Conservation (phyloP, 768 basidiomycete species). For the Naganishia kalamii region DNA sequence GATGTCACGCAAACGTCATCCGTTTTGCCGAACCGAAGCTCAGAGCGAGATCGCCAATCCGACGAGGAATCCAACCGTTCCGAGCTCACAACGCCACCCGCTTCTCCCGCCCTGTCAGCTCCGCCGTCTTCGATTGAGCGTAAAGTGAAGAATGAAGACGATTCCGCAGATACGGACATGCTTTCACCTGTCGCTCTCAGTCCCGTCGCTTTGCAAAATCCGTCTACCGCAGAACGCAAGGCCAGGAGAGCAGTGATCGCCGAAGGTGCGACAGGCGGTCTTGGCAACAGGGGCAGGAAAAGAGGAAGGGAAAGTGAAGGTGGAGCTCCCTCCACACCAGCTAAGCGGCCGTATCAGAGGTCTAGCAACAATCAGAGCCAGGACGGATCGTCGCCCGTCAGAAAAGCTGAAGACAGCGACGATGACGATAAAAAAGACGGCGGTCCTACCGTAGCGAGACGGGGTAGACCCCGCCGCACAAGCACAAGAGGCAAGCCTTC, state of each 20-base stretch:
- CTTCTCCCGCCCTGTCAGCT: not conserved
- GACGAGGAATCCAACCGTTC: constrained; percentile 7
- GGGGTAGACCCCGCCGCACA: constrained; percentile 24
- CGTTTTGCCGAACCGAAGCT: not conserved
- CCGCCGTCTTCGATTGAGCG: not conserved
- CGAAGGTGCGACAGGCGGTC: not conserved
- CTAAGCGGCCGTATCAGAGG: constrained; percentile 4
- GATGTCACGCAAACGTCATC: no score
- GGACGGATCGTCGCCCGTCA: not conserved
- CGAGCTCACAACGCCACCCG: constrained; percentile 4
- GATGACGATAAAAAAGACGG: constrained; percentile 10
- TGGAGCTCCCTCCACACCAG: not conserved
- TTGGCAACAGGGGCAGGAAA: constrained; percentile 2
- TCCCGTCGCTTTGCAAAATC: not conserved
- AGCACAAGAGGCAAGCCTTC: constrained; percentile 19
- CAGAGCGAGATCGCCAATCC: not conserved
- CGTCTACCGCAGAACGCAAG: not conserved
- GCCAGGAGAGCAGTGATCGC: not conserved
- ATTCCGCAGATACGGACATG: not conserved
- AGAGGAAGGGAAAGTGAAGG: constrained; percentile 6
- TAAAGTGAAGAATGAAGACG: not conserved
- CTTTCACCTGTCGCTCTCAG: not conserved
- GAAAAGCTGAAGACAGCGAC: constrained; percentile 1
- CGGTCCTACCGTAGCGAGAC: not conserved
- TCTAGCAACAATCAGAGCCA: constrained; percentile 5